A percentile compares a stretch with the other conserved stretches of the same genome.
These are phyloP conservation scores for Candida morakotiae DNA, from an alignment of 805 yeast species.

Conservation along the genomic window DNA sequence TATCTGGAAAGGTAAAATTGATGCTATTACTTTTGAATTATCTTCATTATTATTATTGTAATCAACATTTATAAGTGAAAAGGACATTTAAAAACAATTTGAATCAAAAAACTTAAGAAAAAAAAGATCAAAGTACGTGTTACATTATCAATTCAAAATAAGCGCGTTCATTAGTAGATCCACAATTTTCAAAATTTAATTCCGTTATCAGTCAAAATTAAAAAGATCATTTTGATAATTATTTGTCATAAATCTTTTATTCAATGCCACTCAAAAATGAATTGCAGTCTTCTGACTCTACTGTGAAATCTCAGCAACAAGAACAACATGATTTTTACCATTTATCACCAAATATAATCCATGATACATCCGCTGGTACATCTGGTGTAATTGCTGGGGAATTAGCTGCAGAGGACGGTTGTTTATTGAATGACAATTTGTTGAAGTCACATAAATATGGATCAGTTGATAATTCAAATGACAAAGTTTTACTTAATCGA, in stretches of 20 bases:
- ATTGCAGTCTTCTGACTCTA: too few relatives aligned
- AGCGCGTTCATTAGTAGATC: too few relatives aligned
- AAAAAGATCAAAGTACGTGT: neutral
- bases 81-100: neutral
- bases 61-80: too few relatives aligned
- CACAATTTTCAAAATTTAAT: too few relatives aligned
- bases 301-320: too few relatives aligned
- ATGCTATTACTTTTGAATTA: constrained; percentile 16
- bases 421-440: constrained; percentile 12
- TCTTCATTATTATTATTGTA: constrained; percentile 3
- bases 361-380: constrained; percentile 27
- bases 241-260: too few relatives aligned
- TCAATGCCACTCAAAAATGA: too few relatives aligned
- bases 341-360: constrained; percentile 16
- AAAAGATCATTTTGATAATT: too few relatives aligned
- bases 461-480: constrained; percentile 7
- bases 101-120: neutral
- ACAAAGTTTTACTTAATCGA: too few relatives aligned
- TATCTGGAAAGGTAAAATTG: constrained; percentile 24
- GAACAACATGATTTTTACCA: too few relatives aligned
- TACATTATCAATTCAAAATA: too few relatives aligned
- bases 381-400: constrained; percentile 35
- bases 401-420: constrained; percentile 30
- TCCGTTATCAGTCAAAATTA: too few relatives aligned
- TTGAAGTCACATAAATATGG: constrained; percentile 16